Evolutionary conservation across 2,329 filamentous ascomycete species (phyloP).

Genomic region (Gnomoniopsis smithogilvyi): DNA sequence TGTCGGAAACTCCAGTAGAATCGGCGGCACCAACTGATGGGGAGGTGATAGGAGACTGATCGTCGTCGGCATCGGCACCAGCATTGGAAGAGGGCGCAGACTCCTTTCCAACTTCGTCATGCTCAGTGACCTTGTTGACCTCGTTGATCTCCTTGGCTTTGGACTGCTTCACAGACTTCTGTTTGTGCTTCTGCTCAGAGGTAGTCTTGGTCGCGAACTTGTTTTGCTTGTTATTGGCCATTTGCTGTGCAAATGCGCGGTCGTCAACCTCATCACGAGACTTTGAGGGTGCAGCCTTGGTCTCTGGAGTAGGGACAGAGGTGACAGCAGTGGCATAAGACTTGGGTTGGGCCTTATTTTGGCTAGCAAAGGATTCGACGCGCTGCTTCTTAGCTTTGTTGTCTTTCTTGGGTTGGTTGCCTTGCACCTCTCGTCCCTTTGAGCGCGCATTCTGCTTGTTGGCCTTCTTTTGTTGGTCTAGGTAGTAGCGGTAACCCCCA

Average conservation of each 20-base stretch:
- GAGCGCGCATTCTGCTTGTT: constrained; percentile 24
- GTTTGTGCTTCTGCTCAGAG: constrained; percentile 63
- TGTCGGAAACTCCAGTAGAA: constrained; percentile 76
- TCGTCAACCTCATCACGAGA: constrained; percentile 59
- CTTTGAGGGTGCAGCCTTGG: constrained; percentile 27
- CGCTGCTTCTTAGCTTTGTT: constrained; percentile 38
- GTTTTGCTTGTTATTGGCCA: constrained; percentile 66
- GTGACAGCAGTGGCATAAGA: constrained; percentile 12
- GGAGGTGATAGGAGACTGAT: constrained; percentile 68
- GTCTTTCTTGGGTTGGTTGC: constrained; percentile 33
- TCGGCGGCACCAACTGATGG: constrained; percentile 57
- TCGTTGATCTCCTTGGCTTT: constrained; percentile 53
- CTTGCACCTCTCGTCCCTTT: constrained; percentile 27
- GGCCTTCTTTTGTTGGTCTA: constrained; percentile 21
- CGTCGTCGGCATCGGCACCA: constrained; percentile 76
- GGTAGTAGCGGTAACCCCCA: constrained; percentile 23
- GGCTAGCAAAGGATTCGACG: constrained; percentile 35
- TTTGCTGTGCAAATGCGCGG: constrained; percentile 72
- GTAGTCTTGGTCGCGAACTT: constrained; percentile 52
- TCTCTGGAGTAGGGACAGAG: constrained; percentile 1
- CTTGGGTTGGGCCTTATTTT: constrained; percentile 34
- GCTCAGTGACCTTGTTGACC: constrained; percentile 50
- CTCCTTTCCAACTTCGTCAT: constrained; percentile 42
- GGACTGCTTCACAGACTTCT: constrained; percentile 69
- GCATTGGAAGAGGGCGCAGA: constrained; percentile 69